phyloP scores from a whole-genome alignment of 1,284 basidiomycete species.

The Trichosporon asahii region DNA sequence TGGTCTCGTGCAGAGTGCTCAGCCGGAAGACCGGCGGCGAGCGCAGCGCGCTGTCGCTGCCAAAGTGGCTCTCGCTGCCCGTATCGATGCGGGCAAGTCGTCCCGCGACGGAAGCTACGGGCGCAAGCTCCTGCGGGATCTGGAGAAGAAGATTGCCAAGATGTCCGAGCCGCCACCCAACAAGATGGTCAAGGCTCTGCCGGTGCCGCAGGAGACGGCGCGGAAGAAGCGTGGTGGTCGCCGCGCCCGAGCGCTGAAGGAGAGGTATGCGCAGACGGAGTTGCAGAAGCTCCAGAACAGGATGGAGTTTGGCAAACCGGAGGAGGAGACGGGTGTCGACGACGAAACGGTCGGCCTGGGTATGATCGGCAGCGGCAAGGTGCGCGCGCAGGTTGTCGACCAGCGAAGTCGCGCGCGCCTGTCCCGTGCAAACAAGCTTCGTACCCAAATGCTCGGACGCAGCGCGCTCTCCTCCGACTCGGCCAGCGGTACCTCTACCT shows the following conservation, averaged over 20 bases:
- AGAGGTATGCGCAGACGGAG: constrained; percentile 94
- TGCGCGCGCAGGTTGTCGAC: constrained; percentile 80
- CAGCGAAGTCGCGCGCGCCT: constrained; percentile 50
- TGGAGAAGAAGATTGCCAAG: constrained; percentile 86
- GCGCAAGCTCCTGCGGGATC: constrained; percentile 70
- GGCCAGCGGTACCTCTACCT: constrained; percentile 79
- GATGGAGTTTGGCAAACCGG: constrained; percentile 91
- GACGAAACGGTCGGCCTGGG: constrained; percentile 96
- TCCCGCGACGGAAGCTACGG: constrained; percentile 82
- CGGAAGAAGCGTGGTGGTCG: constrained; percentile 95
- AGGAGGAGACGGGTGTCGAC: constrained; percentile 92
- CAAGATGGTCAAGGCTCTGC: constrained; percentile 89
- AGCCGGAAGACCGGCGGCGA: constrained; percentile 87
- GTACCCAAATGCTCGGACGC: constrained; percentile 75
- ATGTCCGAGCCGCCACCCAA: constrained; percentile 89
- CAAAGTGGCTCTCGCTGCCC: constrained; percentile 82
- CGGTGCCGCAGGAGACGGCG: constrained; percentile 92
- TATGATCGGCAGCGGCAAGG: constrained; percentile 91
- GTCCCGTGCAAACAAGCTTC: constrained; percentile 90
- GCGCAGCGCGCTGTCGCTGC: constrained; percentile 90
- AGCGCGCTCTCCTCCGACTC: constrained; percentile 60
- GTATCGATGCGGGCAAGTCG: constrained; percentile 83
- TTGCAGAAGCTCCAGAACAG: constrained; percentile 94
- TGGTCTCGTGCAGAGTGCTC: constrained; percentile 76
- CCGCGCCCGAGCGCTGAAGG: constrained; percentile 93